A percentile compares a stretch with the other conserved stretches of the same genome.
These are phyloP conservation scores for Dispira parvispora DNA, from an alignment of 192 early-diverging fungal genomes.

Conservation along the genomic window DNA sequence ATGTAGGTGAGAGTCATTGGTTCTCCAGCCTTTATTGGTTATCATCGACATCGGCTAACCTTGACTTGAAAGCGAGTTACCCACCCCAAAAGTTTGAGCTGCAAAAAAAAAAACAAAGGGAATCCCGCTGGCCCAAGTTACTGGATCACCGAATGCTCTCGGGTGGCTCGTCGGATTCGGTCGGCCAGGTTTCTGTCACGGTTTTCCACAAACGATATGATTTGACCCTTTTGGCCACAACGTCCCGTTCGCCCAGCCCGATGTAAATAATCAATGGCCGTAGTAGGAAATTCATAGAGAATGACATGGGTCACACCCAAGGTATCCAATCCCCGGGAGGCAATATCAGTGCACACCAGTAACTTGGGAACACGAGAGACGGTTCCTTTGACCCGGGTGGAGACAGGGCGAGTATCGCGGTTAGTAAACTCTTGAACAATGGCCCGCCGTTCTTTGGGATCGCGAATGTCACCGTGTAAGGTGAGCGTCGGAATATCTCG, in stretches of 20 bases:
- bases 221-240: conserved; percentile 58
- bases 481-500: conserved; percentile 33
- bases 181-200: conserved; percentile 50
- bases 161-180: conserved; percentile 35
- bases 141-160: neutral
- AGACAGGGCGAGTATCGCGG: no score
- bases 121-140: neutral
- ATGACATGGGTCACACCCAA: conserved; percentile 76
- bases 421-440: neutral
- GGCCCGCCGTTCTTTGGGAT: neutral
- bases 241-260: conserved; percentile 82
- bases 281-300: conserved; percentile 80
- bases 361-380: conserved; percentile 16
- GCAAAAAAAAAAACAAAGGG: no score
- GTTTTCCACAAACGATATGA: conserved; percentile 61
- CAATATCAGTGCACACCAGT: conserved; percentile 79
- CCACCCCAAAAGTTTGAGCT: no score
- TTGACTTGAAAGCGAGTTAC: no score
- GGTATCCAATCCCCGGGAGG: conserved; percentile 79
- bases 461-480: conserved; percentile 23
- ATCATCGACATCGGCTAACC: no score
- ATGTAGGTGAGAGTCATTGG: no score
- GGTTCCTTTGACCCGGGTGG: conserved; percentile 12
- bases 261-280: conserved; percentile 83
- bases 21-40: no score